phyloP scores from a whole-genome alignment of 2,329 filamentous ascomycete genomes.

The Aspergillus thermomutatus region DNA sequence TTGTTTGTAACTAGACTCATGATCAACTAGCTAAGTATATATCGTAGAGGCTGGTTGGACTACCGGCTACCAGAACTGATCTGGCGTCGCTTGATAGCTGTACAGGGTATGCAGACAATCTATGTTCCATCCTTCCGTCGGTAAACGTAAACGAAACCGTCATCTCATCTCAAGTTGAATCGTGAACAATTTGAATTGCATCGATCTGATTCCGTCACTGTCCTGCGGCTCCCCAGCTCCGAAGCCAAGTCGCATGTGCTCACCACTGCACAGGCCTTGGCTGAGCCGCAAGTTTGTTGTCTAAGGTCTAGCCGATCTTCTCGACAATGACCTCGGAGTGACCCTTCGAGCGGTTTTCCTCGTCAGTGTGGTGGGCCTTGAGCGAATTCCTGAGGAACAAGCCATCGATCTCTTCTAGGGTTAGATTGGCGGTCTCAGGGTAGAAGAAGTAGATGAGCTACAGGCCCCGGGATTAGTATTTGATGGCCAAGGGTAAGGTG shows the following conservation, averaged over 20 bases:
- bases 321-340: not conserved
- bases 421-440: conserved; percentile 44
- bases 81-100: not conserved
- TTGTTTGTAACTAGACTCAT: not conserved
- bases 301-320: not conserved
- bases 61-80: not conserved
- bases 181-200: not conserved
- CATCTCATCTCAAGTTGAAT: not conserved
- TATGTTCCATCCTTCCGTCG: not conserved
- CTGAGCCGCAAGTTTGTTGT: not conserved
- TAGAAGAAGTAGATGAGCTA: conserved; percentile 46
- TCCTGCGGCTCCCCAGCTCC: not conserved
- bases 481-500: not conserved
- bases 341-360: not conserved
- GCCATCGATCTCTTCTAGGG: conserved; percentile 45
- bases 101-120: not conserved
- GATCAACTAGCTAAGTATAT: not conserved
- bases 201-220: not conserved
- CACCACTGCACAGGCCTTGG: not conserved
- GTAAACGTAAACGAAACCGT: not conserved
- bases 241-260: not conserved
- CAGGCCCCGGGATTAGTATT: not conserved
- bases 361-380: conserved; percentile 3
- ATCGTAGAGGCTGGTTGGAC: not conserved
- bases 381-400: conserved; percentile 29